Evolutionary conservation across 2,329 filamentous ascomycete species (phyloP).

Genomic region (Fusarium mundagurra): DNA sequence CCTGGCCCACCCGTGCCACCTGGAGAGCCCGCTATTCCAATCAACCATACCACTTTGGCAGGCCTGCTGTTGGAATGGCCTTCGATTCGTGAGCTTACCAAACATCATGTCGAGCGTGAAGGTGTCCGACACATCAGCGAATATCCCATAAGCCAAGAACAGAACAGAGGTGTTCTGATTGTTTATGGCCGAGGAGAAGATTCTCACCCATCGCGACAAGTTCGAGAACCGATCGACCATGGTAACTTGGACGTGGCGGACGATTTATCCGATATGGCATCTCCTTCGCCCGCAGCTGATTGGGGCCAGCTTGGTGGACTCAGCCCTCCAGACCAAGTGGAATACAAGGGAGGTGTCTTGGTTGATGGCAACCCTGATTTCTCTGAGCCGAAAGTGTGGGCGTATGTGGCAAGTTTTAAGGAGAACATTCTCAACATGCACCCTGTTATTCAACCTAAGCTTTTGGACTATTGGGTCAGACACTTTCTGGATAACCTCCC

Average conservation of each 20-base stretch:
- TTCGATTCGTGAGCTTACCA: constrained; percentile 72
- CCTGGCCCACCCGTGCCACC: constrained; percentile 63
- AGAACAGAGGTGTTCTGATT: constrained; percentile 76
- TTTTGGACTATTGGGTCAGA: constrained; percentile 63
- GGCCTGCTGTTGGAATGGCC: constrained; percentile 83
- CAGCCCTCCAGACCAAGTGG: constrained; percentile 54
- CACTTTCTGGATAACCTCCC: constrained; percentile 62
- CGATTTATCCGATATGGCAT: constrained; percentile 62
- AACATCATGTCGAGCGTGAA: constrained; percentile 56
- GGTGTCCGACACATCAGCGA: constrained; percentile 68
- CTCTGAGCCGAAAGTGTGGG: constrained; percentile 58
- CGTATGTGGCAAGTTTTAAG: constrained; percentile 67
- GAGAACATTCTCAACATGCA: constrained; percentile 46
- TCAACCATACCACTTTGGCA: constrained; percentile 90
- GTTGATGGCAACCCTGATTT: constrained; percentile 65
- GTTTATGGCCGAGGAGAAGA: constrained; percentile 84
- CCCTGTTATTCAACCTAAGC: constrained; percentile 65
- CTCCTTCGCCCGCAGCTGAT: constrained; percentile 62
- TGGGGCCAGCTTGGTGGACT: constrained; percentile 68
- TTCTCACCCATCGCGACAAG: constrained; percentile 63
- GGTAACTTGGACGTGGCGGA: constrained; percentile 55
- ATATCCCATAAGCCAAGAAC: constrained; percentile 81
- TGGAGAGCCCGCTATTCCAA: constrained; percentile 76
- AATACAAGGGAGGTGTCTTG: constrained; percentile 51
- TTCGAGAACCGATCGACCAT: constrained; percentile 53